These are phyloP conservation scores for Phialemoniopsis sp. DNA, from an alignment of 2,329 filamentous ascomycete species.

Conservation along the genomic window DNA sequence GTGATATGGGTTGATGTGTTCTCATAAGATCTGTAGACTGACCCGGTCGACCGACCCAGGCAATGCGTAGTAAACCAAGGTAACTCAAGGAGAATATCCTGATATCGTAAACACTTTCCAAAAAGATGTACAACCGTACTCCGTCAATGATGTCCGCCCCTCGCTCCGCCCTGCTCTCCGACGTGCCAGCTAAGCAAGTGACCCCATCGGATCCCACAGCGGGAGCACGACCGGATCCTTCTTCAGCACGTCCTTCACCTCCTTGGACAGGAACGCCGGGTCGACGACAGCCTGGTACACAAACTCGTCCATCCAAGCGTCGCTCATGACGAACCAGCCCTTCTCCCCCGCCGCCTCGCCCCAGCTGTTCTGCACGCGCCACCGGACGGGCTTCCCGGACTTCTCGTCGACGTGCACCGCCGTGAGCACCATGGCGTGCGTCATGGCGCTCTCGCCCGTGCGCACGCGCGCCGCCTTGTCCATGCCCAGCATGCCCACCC, in stretches of 20 bases:
- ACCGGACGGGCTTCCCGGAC: slow-evolving; percentile 58
- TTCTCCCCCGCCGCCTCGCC: slow-evolving; percentile 64
- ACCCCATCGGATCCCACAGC: slow-evolving; percentile 78
- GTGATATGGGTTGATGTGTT: too few species aligned
- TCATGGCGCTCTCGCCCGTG: slow-evolving; percentile 78
- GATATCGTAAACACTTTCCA: too few species aligned
- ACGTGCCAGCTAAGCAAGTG: slow-evolving; percentile 48
- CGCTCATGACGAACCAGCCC: slow-evolving; percentile 88
- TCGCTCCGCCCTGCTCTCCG: too few species aligned
- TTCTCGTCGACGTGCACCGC: slow-evolving; percentile 67
- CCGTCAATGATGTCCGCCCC: too few species aligned
- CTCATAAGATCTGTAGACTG: too few species aligned
- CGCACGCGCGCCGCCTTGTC: slow-evolving; percentile 71
- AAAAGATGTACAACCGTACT: too few species aligned
- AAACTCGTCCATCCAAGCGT: slow-evolving; percentile 76
- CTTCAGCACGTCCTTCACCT: slow-evolving; percentile 66
- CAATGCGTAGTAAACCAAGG: too few species aligned
- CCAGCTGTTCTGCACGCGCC: slow-evolving; percentile 89
- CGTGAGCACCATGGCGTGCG: slow-evolving; percentile 88
- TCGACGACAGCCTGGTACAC: slow-evolving; percentile 85
- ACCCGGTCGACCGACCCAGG: too few species aligned
- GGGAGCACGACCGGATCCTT: slow-evolving; percentile 68
- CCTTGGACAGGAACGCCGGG: slow-evolving; percentile 59
- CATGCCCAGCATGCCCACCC: slow-evolving; percentile 68
- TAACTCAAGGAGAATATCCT: too few species aligned